Evolutionary conservation across 768 basidiomycete species (phyloP), one percentile per base, ranked within the genome.

Genomic region (Hydnum rufescens): DNA sequence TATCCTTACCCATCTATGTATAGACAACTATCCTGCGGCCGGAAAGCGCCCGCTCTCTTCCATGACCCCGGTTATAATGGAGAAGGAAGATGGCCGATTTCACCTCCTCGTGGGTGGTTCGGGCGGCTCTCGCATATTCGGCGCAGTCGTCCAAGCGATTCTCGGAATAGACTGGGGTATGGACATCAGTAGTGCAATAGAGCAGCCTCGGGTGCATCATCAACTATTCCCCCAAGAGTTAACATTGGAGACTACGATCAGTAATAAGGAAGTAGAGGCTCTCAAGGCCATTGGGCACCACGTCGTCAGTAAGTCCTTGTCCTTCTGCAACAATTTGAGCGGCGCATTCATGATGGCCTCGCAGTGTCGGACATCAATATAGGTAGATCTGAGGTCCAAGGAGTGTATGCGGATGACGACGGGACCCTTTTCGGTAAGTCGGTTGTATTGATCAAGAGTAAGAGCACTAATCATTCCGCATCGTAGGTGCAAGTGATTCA

Each of bases 21-120:
- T 59, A 88, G 86, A 77, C 66, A 95, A 96, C 63, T 92, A 85
- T 58, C 89, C 92, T 4, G 79, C 76, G 57, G 73, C 86, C 2
- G 77, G 82, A 4, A 97, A 96, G 65, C 80, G 89, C 2, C 87
- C 92, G 0, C 65, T 97, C 23, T 95, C 90, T 0, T 95, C 90
- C 1, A 95, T 73, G 0, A 63, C 71, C 2, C 82, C 93, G 0
- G 75, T 77, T 0, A 88, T 97, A 55, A 63, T 96, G 5, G 87
- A 95, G 60, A 59, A 84, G 56, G 62, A 65, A 0, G 74, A 89
- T 57, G 86, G 85, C 4, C 72, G 78, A 0, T 74, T 92, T 56
- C 78, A 76, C 60, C 66, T 80, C 13, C 76, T 78, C 1, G 60
- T 88, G 34, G 93, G 93, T 43, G 93, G 80, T 13, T 78, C 88